phyloP scores from a whole-genome alignment of 768 basidiomycete genomes.

The Psilocybe tampanensis region DNA sequence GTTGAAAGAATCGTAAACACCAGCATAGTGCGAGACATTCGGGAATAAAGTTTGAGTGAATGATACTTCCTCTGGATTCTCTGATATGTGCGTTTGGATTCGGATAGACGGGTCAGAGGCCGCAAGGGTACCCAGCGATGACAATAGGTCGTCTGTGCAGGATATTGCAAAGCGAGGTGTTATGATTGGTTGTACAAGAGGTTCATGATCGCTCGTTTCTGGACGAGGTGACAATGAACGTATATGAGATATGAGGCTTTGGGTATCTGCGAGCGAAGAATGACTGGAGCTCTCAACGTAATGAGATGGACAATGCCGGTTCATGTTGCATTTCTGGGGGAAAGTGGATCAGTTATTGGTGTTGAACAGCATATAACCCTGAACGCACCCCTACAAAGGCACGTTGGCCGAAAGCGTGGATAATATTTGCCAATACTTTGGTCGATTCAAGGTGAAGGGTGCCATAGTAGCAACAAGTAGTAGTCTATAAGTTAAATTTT shows the following conservation, averaged over 20 bases:
- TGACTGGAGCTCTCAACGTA: constrained; percentile 69
- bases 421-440: constrained; percentile 77
- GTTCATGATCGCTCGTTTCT: constrained; percentile 29
- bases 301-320: constrained; percentile 66
- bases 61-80: constrained; percentile 75
- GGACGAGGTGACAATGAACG: constrained; percentile 44
- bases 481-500: constrained; percentile 59
- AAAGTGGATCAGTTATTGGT: constrained; percentile 3
- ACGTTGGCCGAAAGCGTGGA: constrained; percentile 68
- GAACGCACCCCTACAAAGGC: constrained; percentile 80
- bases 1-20: constrained; percentile 78
- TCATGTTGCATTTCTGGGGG: constrained; percentile 86
- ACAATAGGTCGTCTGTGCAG: constrained; percentile 74
- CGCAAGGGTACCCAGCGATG: constrained; percentile 63
- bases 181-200: constrained; percentile 85
- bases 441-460: constrained; percentile 81
- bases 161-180: constrained; percentile 98
- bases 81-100: constrained; percentile 93
- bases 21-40: constrained; percentile 64
- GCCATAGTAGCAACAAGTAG: constrained; percentile 92
- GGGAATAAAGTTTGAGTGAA: constrained; percentile 72
- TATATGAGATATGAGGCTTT: constrained; percentile 69
- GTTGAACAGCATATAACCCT: constrained; percentile 1
- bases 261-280: constrained; percentile 63
- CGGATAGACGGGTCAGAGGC: constrained; percentile 58